Base-by-base conservation (phyloP, 1,284 basidiomycete genomes). In the Marasmius sp. region DNA sequence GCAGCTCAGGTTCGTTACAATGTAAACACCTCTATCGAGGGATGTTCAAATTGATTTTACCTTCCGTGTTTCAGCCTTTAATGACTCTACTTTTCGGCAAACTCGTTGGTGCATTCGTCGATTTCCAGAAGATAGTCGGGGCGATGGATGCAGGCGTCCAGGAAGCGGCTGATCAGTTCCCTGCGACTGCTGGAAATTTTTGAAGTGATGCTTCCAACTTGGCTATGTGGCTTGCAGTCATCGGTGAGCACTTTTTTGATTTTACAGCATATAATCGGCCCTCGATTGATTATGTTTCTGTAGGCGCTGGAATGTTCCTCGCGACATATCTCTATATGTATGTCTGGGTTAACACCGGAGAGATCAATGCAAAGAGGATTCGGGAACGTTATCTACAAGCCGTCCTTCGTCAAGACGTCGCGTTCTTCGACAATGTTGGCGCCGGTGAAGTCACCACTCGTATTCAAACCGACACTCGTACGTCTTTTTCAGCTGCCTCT, bases 381-480 rank as follows among this genome's bases (percentile, higher is more conserved):
- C 87, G 91, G 22, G 92, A 93, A 74, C 77, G 71, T 11, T 93
- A 94, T 69, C 84, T 97, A 6, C 77, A 82, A 60, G 86, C 93
- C 1, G 76, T 94, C 14, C 81, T 96, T 16, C 89, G 93, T 47
- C 92, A 95, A 75, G 89, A 97, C 74, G 87, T 93, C 61, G 89
- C 91, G 10, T 98, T 87, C 79, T 98, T 98, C 71, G 97, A 98
- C 72, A 86, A 89, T 18, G 86, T 98, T 60, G 96, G 97, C 27
- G 91, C 96, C 6, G 97, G 97, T 63, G 97, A 98, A 75, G 89
- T 99, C 39, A 92, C 97, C 0, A 98, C 95, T 1, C 89, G 95
- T 60, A 98, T 98, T 66, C 93, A 97, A 73, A 94, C 92, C 1
- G 94, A 95, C 72, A 94, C 91, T 18, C 90, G 90, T 91, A 70